A percentile compares a stretch with the other conserved stretches of the same genome.
Evolutionary conservation across 208 protist genomes (phyloP).

Genomic region (Crithidia thermophila): DNA sequence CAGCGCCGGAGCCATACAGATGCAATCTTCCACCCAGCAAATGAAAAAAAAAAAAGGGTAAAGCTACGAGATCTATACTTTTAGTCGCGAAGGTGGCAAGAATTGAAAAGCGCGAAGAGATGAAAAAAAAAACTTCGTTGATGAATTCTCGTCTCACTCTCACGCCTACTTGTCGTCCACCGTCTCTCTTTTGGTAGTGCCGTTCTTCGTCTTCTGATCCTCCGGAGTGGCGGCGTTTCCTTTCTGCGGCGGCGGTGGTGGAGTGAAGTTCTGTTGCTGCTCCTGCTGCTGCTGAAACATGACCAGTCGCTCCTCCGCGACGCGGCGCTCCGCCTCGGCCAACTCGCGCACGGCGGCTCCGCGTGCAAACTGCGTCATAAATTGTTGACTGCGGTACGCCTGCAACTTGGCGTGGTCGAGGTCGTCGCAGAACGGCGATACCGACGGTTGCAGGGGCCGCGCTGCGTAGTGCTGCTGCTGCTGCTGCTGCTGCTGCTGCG

Average conservation of each 20-base stretch:
- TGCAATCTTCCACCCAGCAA: too few species aligned
- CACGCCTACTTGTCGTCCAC: constrained; percentile 18
- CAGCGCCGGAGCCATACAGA: too few species aligned
- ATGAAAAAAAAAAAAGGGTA: too few species aligned
- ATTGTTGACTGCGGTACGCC: constrained; percentile 25
- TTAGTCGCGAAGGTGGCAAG: too few species aligned
- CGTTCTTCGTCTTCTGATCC: background rate
- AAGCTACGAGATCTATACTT: too few species aligned
- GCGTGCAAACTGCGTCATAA: constrained; percentile 37
- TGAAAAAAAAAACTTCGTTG: background rate
- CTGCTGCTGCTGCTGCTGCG: background rate
- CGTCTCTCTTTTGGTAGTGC: background rate
- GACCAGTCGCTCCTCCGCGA: constrained; percentile 40
- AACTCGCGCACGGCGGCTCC: constrained; percentile 55
- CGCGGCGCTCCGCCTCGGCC: constrained; percentile 38
- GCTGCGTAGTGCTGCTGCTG: background rate
- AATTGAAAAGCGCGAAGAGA: background rate
- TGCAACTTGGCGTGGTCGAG: constrained; percentile 31
- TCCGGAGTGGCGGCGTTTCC: constrained; percentile 1
- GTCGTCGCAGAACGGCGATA: constrained; percentile 16
- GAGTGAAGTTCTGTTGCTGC: background rate
- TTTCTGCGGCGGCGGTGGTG: background rate
- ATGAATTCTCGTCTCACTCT: background rate
- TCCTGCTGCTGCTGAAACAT: constrained; percentile 4
- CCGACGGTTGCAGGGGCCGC: background rate